A percentile compares a stretch with the other conserved stretches of the same genome.
These are phyloP conservation scores for Neurospora africana DNA, from an alignment of 495 filamentous ascomycete species.

Conservation along the genomic window DNA sequence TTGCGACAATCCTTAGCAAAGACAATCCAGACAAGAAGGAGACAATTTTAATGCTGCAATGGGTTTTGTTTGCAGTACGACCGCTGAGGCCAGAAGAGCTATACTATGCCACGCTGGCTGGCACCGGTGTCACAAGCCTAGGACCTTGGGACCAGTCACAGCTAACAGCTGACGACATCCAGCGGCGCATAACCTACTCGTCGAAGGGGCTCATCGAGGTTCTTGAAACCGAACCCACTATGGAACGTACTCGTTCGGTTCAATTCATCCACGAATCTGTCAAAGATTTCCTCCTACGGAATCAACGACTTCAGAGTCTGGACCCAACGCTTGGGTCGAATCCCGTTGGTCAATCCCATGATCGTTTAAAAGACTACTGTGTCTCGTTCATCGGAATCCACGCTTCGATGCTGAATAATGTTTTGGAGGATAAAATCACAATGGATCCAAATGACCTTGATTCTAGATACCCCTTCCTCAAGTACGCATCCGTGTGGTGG, in stretches of 20 bases:
- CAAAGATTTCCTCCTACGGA: slow-evolving; percentile 9
- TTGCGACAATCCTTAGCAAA: not conserved
- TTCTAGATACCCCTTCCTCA: not conserved
- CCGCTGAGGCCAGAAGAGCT: slow-evolving; percentile 5
- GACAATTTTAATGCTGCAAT: slow-evolving; percentile 6
- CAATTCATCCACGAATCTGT: slow-evolving; percentile 15
- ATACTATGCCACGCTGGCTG: slow-evolving; percentile 1
- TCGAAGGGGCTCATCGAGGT: slow-evolving; percentile 12
- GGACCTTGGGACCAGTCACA: not conserved
- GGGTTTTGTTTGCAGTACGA: slow-evolving; percentile 3
- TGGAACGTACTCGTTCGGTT: not conserved
- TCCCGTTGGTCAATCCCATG: slow-evolving; percentile 1
- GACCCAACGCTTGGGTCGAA: slow-evolving; percentile 5
- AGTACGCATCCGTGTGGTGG: not conserved
- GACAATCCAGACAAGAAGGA: not conserved
- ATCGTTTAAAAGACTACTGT: slow-evolving; percentile 1
- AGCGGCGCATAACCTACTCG: slow-evolving; percentile 9
- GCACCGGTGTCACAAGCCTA: not conserved
- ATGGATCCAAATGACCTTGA: no score
- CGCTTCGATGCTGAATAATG: no score
- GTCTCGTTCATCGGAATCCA: not conserved
- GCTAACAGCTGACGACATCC: slow-evolving; percentile 1
- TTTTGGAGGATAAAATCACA: no score
- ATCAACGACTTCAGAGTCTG: slow-evolving; percentile 3
- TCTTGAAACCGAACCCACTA: not conserved